phyloP scores from a whole-genome alignment of 2,329 filamentous ascomycete genomes.

The Akanthomyces dipterigenus region DNA sequence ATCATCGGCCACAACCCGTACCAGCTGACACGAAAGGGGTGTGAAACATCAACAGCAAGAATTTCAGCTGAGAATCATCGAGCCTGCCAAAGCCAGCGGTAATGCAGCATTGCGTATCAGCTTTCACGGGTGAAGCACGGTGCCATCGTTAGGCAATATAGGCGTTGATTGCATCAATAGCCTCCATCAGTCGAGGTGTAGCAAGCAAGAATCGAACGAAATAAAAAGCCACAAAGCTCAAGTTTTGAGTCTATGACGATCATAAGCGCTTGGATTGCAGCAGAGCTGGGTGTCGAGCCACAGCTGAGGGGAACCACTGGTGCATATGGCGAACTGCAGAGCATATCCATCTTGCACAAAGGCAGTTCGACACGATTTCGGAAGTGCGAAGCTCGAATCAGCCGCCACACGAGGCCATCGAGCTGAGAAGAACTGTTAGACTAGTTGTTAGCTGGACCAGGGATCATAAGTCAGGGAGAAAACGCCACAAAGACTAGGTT shows the following conservation, averaged over 20 bases:
- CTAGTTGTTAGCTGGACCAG: not conserved
- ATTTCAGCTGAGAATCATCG: not conserved
- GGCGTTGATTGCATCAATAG: not conserved
- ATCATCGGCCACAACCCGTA: not conserved
- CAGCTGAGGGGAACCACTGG: not conserved
- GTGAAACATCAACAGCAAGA: not conserved
- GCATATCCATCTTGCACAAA: not conserved
- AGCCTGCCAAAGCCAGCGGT: not conserved
- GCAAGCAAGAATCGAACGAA: not conserved
- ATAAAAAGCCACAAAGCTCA: not conserved
- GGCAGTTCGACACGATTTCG: not conserved
- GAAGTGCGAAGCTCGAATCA: not conserved
- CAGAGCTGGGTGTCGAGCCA: not conserved
- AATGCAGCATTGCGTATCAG: not conserved
- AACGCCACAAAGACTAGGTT: constrained; percentile 2
- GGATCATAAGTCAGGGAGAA: not conserved
- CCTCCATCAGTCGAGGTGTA: not conserved
- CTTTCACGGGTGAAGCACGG: not conserved
- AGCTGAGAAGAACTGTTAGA: not conserved
- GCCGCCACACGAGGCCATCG: not conserved
- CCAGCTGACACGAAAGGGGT: not conserved
- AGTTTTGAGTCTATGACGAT: not conserved
- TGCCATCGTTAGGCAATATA: not conserved
- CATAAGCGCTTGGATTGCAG: not conserved
- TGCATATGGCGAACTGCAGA: not conserved